Evolutionary conservation across 768 basidiomycete species (phyloP), one percentile per base, ranked within the genome.

Genomic region (Collybia nuda): DNA sequence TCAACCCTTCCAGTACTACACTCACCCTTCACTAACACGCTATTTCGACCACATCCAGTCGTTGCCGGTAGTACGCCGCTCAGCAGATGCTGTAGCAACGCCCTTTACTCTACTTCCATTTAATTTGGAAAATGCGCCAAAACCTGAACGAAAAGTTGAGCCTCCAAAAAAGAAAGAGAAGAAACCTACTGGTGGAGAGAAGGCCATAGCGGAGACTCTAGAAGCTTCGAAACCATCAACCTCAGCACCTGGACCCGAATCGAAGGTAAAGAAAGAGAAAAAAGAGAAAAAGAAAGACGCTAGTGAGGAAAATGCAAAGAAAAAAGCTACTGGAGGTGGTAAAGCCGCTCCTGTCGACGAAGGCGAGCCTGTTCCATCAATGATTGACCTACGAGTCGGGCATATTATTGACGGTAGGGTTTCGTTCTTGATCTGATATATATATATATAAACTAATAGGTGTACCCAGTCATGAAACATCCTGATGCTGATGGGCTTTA

Each of bases 401-500:
- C 86, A 84, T 57, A 96, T 98, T 55, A 71, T 98, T 15, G 90
- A 97, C 64, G 84, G 94, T 96, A 58, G 63, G 83, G 68, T 26
- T 11, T 24, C 46, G 26, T 22, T n/a, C 23, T 22, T 4, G 1
- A 26, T 26, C n/a, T 37, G 14, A 19, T n/a, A n/a, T n/a, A n/a
- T n/a, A n/a, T 21, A 22, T 32, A 7, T 23, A 14, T 19, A 41
- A 29, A 43, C 47, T 49, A 22, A 56, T 23, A 44, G 43, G 5
- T 41, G 11, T 40, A n/a, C 40, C 8, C 62, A 96, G 96, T 98
- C 60, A 85, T 84, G 70, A 92, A 90, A 61, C 97, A 99, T 64
- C 96, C 97, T 14, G 97, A 99, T 62, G 97, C 97, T 2, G 97
- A 98, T 62, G 85, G 92, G 44, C 79, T 99, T n/a, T 99, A 98